phyloP scores from a whole-genome alignment of 164 flowering plant genomes.

The Macadamia tetraphylla region DNA sequence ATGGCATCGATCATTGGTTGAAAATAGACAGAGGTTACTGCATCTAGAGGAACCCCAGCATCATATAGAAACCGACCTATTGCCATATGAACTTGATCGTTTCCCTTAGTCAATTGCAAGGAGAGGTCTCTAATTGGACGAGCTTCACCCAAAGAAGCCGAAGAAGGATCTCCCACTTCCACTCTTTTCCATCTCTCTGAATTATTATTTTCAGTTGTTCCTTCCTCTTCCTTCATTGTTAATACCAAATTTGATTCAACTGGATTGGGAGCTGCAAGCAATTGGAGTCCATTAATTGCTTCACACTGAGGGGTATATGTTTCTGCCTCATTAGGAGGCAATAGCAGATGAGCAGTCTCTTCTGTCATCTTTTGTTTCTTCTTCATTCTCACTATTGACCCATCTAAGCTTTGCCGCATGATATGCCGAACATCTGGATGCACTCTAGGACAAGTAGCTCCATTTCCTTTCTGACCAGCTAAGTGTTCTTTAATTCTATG shows the following conservation, averaged over 20 bases:
- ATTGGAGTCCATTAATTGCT: constrained; percentile 21
- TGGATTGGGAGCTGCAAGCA: constrained; percentile 24
- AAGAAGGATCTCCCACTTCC: constrained; percentile 26
- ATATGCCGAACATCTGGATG: constrained; percentile 47
- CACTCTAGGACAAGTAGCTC: constrained; percentile 60
- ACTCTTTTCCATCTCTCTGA: constrained; percentile 48
- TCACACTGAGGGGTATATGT: constrained; percentile 27
- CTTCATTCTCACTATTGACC: constrained; percentile 49
- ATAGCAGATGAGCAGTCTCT: constrained; percentile 23
- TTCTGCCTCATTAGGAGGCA: constrained; percentile 17
- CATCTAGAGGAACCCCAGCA: constrained; percentile 65
- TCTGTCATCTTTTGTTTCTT: constrained; percentile 58
- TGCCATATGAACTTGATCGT: constrained; percentile 52
- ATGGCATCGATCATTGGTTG: constrained; percentile 89
- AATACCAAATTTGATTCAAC: constrained; percentile 27
- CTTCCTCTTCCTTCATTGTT: constrained; percentile 31
- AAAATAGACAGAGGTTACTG: constrained; percentile 67
- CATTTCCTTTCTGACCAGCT: constrained; percentile 84
- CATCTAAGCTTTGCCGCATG: constrained; percentile 75
- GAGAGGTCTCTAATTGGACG: constrained; percentile 9
- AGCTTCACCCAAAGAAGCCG: constrained; percentile 10
- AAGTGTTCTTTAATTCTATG: constrained; percentile 93
- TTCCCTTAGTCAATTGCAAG: constrained; percentile 21
- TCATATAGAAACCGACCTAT: constrained; percentile 75
- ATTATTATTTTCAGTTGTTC: constrained; percentile 7